These are phyloP conservation scores for Chlamydomonas sp. DNA, from an alignment of 139 green algal species.

Conservation along the genomic window DNA sequence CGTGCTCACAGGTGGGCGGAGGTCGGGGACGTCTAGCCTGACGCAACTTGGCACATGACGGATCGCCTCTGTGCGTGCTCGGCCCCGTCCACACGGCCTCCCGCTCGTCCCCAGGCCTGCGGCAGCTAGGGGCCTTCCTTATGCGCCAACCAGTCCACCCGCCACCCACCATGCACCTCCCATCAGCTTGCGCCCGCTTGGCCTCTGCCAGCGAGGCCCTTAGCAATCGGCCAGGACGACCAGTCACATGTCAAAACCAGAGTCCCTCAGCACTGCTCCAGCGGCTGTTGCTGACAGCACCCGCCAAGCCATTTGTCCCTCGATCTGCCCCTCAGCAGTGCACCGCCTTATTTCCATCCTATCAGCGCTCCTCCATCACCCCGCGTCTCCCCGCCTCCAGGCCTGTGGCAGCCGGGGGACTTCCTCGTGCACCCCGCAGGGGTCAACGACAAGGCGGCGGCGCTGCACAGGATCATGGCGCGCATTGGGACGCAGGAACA, in stretches of 20 bases:
- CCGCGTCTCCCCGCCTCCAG: not conserved
- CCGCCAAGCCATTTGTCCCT: not conserved
- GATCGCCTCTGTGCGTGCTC: not conserved
- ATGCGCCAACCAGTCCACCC: no score
- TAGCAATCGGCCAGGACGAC: not conserved
- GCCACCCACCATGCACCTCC: no score
- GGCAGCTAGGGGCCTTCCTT: no score
- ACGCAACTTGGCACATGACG: not conserved
- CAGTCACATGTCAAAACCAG: not conserved
- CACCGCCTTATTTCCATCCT: not conserved
- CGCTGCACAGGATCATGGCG: not conserved
- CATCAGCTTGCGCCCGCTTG: no score
- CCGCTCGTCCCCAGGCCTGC: no score
- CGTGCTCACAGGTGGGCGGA: not conserved
- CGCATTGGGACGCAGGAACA: no score
- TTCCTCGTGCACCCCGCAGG: conserved; percentile 58
- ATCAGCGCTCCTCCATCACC: not conserved
- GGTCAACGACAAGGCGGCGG: conserved; percentile 44
- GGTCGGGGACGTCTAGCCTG: not conserved
- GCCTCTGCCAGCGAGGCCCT: no score
- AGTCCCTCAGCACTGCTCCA: not conserved
- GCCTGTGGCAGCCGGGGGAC: conserved; percentile 41
- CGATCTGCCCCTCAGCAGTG: no score
- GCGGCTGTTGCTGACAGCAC: not conserved
- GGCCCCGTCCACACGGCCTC: not conserved